phyloP scores from a whole-genome alignment of 345 rosid genomes.

The Lagerstroemia speciosa region DNA sequence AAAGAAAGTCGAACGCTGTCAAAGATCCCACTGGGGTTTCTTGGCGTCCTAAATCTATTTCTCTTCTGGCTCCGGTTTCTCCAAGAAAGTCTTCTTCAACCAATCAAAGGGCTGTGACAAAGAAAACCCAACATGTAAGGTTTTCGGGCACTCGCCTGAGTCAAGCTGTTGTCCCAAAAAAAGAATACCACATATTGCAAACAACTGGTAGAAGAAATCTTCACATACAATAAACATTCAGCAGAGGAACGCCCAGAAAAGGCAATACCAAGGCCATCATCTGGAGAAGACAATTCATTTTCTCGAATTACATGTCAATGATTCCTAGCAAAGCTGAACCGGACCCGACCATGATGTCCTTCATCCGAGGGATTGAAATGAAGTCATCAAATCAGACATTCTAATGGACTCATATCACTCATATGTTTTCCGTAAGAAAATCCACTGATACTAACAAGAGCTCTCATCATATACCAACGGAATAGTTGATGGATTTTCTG shows the following conservation, averaged over 20 bases:
- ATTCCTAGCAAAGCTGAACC: not conserved
- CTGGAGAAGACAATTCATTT: not conserved
- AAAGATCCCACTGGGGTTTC: not conserved
- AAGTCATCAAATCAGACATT: not conserved
- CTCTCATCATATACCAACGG: not conserved
- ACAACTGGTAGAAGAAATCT: not conserved
- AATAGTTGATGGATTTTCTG: not conserved
- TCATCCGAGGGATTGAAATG: not conserved
- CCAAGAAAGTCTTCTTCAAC: constrained; percentile 79
- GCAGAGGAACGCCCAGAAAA: not conserved
- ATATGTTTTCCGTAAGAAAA: not conserved
- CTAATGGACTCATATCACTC: not conserved
- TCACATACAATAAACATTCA: not conserved
- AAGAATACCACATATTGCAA: not conserved
- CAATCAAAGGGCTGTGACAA: constrained; percentile 73
- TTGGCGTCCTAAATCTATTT: constrained; percentile 17
- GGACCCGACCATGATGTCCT: not conserved
- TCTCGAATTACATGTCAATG: not conserved
- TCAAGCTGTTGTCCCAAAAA: no score
- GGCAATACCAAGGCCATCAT: not conserved
- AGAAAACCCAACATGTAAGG: not conserved
- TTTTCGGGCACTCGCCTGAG: not conserved
- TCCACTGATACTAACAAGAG: not conserved
- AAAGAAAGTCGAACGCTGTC: no score
- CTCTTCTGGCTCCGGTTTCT: constrained; percentile 39